A percentile compares a stretch with the other conserved stretches of the same genome.
phyloP scores from a whole-genome alignment of 441 rosid species.

The Gossypium davidsonii region DNA sequence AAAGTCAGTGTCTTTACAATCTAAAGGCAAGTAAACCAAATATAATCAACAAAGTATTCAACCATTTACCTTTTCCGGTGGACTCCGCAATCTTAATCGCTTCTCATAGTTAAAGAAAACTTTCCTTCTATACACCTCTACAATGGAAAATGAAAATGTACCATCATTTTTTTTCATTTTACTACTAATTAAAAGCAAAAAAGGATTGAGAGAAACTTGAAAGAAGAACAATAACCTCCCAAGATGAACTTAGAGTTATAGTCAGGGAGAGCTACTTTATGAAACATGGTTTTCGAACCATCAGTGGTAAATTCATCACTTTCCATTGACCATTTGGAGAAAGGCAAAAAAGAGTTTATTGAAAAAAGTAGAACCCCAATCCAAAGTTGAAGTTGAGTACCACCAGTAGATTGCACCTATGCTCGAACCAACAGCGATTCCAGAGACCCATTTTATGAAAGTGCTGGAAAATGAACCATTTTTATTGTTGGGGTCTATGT shows the following conservation, averaged over 20 bases:
- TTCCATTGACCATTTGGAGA: conserved; percentile 38
- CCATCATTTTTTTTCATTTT: neutral
- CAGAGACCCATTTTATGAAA: no score
- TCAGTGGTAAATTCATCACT: conserved; percentile 22
- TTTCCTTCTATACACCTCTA: conserved; percentile 37
- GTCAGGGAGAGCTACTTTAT: conserved; percentile 55
- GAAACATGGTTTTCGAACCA: conserved; percentile 24
- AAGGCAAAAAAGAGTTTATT: conserved; percentile 24
- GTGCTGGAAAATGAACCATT: no score
- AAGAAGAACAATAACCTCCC: conserved; percentile 37
- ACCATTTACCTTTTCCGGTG: no score
- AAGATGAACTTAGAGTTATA: conserved; percentile 45
- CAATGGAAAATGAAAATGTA: neutral
- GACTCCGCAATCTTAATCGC: no score
- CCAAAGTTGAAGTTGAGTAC: conserved; percentile 19
- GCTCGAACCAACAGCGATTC: conserved; percentile 32
- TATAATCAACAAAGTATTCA: no score
- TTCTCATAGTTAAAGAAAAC: no score
- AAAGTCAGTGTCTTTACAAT: no score
- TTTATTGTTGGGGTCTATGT: no score
- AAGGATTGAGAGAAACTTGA: neutral
- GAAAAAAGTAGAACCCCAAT: conserved; percentile 22
- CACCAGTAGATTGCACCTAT: conserved; percentile 41
- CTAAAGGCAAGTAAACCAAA: no score
- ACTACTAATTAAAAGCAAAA: neutral